Percentiles rank a stretch among this genome's conserved stretches.
These are phyloP conservation scores for Trametes villosa DNA, from an alignment of 768 basidiomycete genomes.

Conservation along the genomic window DNA sequence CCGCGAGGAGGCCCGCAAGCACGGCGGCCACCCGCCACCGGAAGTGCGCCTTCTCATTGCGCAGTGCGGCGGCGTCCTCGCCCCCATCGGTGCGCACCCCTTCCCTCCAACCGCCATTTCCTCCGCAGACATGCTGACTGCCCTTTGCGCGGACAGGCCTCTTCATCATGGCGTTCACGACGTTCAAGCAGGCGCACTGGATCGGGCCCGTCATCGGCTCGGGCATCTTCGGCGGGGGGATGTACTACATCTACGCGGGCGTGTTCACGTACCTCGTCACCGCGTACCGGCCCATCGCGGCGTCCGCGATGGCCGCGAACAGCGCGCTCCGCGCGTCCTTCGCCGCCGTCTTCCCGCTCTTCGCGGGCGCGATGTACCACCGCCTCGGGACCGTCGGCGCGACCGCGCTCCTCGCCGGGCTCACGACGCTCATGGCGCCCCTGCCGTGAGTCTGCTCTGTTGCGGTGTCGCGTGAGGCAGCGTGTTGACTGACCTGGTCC, in stretches of 20 bases:
- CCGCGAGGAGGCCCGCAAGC: slow-evolving; percentile 44
- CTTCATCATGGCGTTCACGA: slow-evolving; percentile 61
- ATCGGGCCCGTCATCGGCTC: slow-evolving; percentile 50
- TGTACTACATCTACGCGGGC: slow-evolving; percentile 67
- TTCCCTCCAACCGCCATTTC: slow-evolving; percentile 3
- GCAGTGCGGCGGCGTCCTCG: slow-evolving; percentile 66
- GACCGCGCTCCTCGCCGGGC: slow-evolving; percentile 71
- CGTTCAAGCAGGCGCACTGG: slow-evolving; percentile 51
- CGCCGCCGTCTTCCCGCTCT: slow-evolving; percentile 56
- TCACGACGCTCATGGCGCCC: slow-evolving; percentile 64
- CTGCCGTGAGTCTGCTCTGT: slow-evolving; percentile 51
- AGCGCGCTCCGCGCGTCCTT: slow-evolving; percentile 50
- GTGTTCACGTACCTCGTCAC: slow-evolving; percentile 65
- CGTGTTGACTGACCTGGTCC: background rate
- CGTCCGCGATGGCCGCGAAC: slow-evolving; percentile 74
- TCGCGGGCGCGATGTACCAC: slow-evolving; percentile 54
- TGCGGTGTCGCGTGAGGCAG: background rate
- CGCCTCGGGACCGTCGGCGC: slow-evolving; percentile 70
- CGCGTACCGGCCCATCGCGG: slow-evolving; percentile 54
- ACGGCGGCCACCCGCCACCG: slow-evolving; percentile 59
- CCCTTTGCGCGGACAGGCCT: slow-evolving; percentile 42
- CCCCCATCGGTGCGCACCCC: slow-evolving; percentile 40
- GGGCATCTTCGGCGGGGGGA: slow-evolving; percentile 56
- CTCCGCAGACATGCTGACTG: too few species aligned
- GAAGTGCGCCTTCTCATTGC: slow-evolving; percentile 71